phyloP scores from a whole-genome alignment of 169 alveolate species.

The Toxoplasma gondii region DNA sequence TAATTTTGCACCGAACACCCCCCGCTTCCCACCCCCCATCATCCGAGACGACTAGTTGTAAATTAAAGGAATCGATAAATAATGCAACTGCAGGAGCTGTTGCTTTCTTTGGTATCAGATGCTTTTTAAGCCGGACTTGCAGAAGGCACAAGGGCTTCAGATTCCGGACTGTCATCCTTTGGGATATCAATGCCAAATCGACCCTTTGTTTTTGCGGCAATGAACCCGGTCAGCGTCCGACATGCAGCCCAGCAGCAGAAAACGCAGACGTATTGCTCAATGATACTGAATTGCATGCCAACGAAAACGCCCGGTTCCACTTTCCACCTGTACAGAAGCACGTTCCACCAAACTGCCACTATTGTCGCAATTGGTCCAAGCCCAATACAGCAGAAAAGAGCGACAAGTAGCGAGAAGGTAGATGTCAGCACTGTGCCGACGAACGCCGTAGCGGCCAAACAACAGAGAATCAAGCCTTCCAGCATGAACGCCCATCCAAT shows the following conservation, averaged over 20 bases:
- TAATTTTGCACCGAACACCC: too few species aligned
- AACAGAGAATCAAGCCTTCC: background rate
- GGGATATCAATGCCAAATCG: background rate
- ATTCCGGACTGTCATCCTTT: background rate
- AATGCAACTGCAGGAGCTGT: too few species aligned
- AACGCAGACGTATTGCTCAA: background rate
- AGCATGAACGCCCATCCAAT: background rate
- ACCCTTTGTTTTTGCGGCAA: background rate
- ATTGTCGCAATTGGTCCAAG: background rate
- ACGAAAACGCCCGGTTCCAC: background rate
- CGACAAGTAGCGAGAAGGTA: background rate
- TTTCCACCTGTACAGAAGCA: background rate
- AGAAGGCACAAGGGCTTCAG: background rate
- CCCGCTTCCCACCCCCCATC: too few species aligned
- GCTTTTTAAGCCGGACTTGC: background rate
- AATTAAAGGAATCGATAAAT: too few species aligned
- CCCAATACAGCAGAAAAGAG: background rate
- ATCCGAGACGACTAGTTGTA: too few species aligned
- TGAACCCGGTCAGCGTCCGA: background rate
- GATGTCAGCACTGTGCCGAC: background rate
- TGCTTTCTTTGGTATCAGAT: too few species aligned
- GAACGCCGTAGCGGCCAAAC: background rate
- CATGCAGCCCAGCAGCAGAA: background rate
- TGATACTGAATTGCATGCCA: background rate
- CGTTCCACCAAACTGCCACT: background rate